Evolutionary conservation across 164 flowering plant species (phyloP).

Genomic region (Litsea cubeba): DNA sequence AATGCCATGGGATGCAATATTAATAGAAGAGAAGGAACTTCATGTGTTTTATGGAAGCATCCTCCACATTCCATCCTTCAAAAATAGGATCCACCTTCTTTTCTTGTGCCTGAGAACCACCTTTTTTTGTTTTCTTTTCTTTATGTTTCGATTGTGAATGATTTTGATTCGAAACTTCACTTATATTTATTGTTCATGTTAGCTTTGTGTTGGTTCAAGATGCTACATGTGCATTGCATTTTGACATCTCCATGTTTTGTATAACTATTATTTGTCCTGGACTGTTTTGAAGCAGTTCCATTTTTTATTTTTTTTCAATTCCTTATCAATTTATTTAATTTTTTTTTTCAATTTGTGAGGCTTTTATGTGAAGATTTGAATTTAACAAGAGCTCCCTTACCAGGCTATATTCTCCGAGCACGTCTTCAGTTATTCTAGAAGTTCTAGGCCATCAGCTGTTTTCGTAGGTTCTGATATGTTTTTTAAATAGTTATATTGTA

Average conservation of each 20-base stretch:
- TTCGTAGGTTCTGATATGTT: neutral
- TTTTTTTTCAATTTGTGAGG: neutral
- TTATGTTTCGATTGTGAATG: no score
- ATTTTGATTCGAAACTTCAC: neutral
- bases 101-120: no score
- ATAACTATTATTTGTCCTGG: neutral
- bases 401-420: conserved; percentile 72
- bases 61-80: no score
- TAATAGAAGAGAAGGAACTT: no score
- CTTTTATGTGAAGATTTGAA: neutral
- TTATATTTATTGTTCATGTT: no score
- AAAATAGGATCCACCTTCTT: no score
- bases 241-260: neutral
- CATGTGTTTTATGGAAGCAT: no score
- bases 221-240: neutral
- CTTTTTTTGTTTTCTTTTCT: no score
- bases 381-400: neutral
- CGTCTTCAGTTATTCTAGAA: conserved; percentile 58
- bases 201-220: neutral
- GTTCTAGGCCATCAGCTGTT: conserved; percentile 62
- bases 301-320: no score
- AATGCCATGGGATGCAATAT: no score
- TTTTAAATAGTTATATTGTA: neutral
- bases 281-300: neutral
- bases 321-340: no score